Base-by-base conservation (phyloP, 495 filamentous ascomycete species). In the Lasiosphaeriaceae sp. region DNA sequence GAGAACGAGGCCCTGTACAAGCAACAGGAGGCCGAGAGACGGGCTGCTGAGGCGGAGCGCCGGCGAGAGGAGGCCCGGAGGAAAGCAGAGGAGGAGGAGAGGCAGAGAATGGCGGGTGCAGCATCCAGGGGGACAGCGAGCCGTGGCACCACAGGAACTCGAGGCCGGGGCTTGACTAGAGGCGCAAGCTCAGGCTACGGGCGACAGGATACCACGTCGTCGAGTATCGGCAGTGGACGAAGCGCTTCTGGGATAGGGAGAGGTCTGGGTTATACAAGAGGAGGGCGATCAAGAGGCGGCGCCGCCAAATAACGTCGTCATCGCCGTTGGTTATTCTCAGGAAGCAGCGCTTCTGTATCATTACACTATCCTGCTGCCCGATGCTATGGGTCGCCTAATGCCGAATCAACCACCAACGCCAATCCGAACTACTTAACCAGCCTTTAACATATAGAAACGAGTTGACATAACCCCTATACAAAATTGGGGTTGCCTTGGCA, bases 31-130 rank as follows among this genome's bases (percentile, higher is more conserved):
- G 87, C 82, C 0, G 87, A 93, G 68, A 80, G 90, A 48, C 81
- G 86, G 37, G 86, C 85, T 35, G 80, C 78, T 1, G 90, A 95
- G 58, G 84, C 90, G 17, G 86, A 90, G 67, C 78, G 85, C 46
- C 81, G 90, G 50, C 75, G 86, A 54, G 90, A 89, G 62, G 90
- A 88, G 22, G 85, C 83, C 11, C 78, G 76, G 48, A 75, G 83
- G 41, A 84, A 78, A 61, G 86, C 81, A 16, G 92, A 92, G 60
- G 89, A 92, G 61, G 89, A 87, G 24, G 87, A 87, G 70, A 77
- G 78, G 65, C 79, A 63, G 67, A 73, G 64, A 17, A 66, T 74
- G 43, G 71, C 79, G 26, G 76, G 81, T 16, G 75, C 50, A 12
- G 50, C 56, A 29, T 45, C 65, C 7, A 46, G 67, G 22, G 65